phyloP scores from a whole-genome alignment of 352 stramenopile genomes.

The Thalassiosira livingstoniorum region DNA sequence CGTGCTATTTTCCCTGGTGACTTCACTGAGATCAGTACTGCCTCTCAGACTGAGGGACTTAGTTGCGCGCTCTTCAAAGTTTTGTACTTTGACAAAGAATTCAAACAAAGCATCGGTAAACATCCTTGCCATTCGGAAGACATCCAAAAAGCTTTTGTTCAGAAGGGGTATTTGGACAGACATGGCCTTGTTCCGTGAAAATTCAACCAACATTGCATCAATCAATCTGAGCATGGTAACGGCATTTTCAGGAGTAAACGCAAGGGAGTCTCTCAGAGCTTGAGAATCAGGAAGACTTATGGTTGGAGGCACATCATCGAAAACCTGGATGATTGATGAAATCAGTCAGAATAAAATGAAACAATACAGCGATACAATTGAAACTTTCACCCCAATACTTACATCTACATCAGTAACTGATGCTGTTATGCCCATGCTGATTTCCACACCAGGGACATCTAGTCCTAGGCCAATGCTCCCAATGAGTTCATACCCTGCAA shows the following conservation, averaged over 20 bases:
- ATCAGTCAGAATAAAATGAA: too few species aligned
- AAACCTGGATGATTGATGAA: too few species aligned
- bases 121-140: slow-evolving; percentile 35
- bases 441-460: slow-evolving; percentile 30
- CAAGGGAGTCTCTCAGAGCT: slow-evolving; percentile 38
- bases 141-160: slow-evolving; percentile 33
- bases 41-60: slow-evolving; percentile 20
- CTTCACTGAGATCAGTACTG: too few species aligned
- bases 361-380: too few species aligned
- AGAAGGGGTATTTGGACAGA: slow-evolving; percentile 45
- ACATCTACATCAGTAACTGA: slow-evolving; percentile 33
- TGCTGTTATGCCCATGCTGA: slow-evolving; percentile 28
- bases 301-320: slow-evolving; percentile 33
- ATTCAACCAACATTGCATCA: slow-evolving; percentile 36
- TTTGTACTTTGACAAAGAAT: slow-evolving; percentile 45
- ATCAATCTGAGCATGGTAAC: too few species aligned
- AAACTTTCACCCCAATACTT: too few species aligned
- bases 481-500: slow-evolving; percentile 17
- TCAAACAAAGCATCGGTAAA: slow-evolving; percentile 46
- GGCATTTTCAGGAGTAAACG: slow-evolving; percentile 40
- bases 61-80: slow-evolving; percentile 24
- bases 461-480: slow-evolving; percentile 10
- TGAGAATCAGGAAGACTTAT: slow-evolving; percentile 28
- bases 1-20: too few species aligned
- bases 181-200: slow-evolving; percentile 40